Base-by-base conservation (phyloP, 179 eudicot genomes). In the Carnegiea gigantea region DNA sequence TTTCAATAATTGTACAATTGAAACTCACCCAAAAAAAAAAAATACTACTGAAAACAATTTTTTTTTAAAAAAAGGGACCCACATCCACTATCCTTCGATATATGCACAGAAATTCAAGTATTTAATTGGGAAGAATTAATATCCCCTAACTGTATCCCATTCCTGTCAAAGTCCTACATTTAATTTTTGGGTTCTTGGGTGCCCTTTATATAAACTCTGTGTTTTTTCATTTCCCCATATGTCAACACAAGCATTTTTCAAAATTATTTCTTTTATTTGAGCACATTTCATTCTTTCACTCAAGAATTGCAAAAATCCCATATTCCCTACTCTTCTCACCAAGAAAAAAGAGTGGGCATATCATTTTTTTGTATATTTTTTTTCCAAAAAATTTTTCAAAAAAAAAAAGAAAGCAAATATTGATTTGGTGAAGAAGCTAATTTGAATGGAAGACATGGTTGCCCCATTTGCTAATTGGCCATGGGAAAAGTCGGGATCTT, bases 381-480 rank as follows among this genome's bases (percentile, higher is more conserved):
- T 26, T 9, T 3, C 23, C 70, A 65, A 65, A 23, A 18, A 17
- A 59, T 59, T 59, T 59, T 6, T 6, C 43, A 17, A 21, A 21
- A 62, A 62, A 62, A n/a, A 62, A 62, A 23, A 62, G 17, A 23
- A 23, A 23, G 28, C n/a, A 62, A n/a, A 62, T 62, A n/a, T 1
- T 57, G 17, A 65, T 65, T 65, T 65, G 9, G 26, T 28, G 15
- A 65, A 54, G 62, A 21, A 6, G 40, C 9, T 73, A 40, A 40
- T 40, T n/a, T 72, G 49, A 20, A 10, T 23, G 6, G 28, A 23
- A 46, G 33, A n/a, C 28, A 87, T 87, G 88, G 84, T 43, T 75
- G 84, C 88, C 33, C 87, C 87, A n/a, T 78, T 91, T 62, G 88
- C 88, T 67, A 64, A 87, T 83, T 95, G 98, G 98, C 98, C 98